Evolutionary conservation across 1,139 yeast genomes (phyloP).

Genomic region (Hansenula lynferdii): DNA sequence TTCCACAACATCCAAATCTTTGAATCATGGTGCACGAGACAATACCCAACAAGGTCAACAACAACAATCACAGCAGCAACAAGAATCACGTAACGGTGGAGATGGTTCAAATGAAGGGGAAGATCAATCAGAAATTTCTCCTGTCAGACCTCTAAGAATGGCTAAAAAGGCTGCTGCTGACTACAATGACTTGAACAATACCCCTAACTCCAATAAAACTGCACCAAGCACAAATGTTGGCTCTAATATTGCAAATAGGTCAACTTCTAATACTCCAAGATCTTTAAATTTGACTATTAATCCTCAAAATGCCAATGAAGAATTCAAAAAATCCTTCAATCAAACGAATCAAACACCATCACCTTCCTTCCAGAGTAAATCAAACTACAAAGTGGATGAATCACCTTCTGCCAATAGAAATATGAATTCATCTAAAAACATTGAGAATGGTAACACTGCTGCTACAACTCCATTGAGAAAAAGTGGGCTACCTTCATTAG

Average conservation of each 20-base stretch:
- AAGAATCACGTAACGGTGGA: no score
- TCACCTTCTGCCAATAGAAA: not conserved
- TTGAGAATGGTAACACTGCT: not conserved
- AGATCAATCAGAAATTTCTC: constrained; percentile 27
- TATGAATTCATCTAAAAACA: not conserved
- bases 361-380: not conserved
- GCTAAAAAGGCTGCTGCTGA: constrained; percentile 38
- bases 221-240: no score
- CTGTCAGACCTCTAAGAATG: constrained; percentile 57
- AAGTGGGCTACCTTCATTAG: constrained; percentile 10
- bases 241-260: no score
- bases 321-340: constrained; percentile 1
- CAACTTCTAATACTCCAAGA: constrained; percentile 6
- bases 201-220: not conserved
- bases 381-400: not conserved
- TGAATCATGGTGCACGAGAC: no score
- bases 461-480: constrained; percentile 4
- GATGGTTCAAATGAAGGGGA: constrained; percentile 1
- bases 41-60: no score
- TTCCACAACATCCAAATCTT: not conserved
- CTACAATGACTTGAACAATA: constrained; percentile 13
- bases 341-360: not conserved
- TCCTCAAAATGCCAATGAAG: constrained; percentile 11
- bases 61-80: no score
- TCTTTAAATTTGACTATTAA: constrained; percentile 16